phyloP scores from a whole-genome alignment of 306 rosid species.

The Glycyrrhiza uralensis region DNA sequence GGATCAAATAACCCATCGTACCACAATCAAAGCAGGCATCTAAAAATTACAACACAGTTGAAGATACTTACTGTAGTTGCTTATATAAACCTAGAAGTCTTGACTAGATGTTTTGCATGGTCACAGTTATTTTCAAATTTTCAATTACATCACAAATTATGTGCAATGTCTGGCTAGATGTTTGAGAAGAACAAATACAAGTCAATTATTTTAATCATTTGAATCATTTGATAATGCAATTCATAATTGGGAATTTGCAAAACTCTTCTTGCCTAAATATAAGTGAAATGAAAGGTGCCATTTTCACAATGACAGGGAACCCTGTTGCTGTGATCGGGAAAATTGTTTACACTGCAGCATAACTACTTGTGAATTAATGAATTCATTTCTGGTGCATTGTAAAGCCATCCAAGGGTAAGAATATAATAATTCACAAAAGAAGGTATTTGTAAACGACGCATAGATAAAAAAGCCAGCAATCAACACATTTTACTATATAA shows the following conservation, averaged over 20 bases:
- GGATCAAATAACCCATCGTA: not conserved
- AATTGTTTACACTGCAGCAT: not conserved
- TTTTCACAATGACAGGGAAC: not conserved
- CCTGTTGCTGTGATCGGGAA: not conserved
- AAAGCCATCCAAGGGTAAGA: not conserved
- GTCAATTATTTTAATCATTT: not conserved
- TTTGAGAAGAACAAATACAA: not conserved
- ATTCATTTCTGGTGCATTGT: not conserved
- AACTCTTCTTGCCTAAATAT: not conserved
- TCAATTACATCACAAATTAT: not conserved
- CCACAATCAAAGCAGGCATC: constrained; percentile 6
- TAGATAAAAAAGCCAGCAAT: not conserved
- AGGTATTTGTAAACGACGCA: not conserved
- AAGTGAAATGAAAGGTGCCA: not conserved
- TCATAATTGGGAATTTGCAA: not conserved
- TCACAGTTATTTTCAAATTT: not conserved
- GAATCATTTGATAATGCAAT: not conserved
- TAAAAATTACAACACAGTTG: not conserved
- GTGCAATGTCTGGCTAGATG: not conserved
- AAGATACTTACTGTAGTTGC: not conserved
- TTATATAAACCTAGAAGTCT: constrained; percentile 1
- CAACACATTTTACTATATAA: not conserved
- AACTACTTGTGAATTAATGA: not conserved
- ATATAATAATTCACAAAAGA: not conserved
- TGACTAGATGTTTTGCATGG: no score